Conservation (phyloP, 1,284 basidiomycete species). For the Ceratobasidium papillatum region DNA sequence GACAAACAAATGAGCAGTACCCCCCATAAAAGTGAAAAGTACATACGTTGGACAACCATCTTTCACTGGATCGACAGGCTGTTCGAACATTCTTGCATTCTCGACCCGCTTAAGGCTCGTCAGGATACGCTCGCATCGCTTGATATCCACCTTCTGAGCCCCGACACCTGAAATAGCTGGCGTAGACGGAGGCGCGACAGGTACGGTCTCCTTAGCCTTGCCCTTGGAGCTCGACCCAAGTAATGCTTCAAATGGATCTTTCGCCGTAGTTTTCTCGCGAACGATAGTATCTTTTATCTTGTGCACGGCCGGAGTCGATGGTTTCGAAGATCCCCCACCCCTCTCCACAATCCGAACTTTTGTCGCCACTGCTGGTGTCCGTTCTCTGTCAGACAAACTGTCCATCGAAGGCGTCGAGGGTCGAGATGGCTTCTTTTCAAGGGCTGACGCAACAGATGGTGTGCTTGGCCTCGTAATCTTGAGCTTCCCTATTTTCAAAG, state of each 20-base stretch:
- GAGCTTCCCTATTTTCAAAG: constrained; percentile 32
- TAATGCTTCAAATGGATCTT: constrained; percentile 26
- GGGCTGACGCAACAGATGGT: constrained; percentile 1
- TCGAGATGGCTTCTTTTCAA: constrained; percentile 39
- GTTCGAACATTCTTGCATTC: constrained; percentile 79
- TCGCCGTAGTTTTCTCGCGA: constrained; percentile 24
- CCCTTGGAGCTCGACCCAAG: constrained; percentile 33
- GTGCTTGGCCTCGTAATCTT: constrained; percentile 38
- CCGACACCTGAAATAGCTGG: constrained; percentile 5
- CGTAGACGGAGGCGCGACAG: constrained; percentile 36
- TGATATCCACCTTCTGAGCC: constrained; percentile 57
- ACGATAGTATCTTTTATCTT: constrained; percentile 6
- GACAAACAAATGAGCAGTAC: constrained; percentile 35
- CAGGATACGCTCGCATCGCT: constrained; percentile 48
- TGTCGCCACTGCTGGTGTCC: constrained; percentile 35
- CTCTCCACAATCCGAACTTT: constrained; percentile 26
- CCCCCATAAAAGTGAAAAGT: neutral
- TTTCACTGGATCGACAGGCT: constrained; percentile 84
- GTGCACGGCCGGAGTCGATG: neutral
- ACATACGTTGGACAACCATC: constrained; percentile 89
- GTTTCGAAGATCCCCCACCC: neutral
- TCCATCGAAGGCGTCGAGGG: constrained; percentile 36
- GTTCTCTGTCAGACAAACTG: constrained; percentile 17
- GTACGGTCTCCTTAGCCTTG: constrained; percentile 36
- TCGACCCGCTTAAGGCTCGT: constrained; percentile 67